Conservation (phyloP, 805 yeast species). For the Crinitomyces ghanaensis region DNA sequence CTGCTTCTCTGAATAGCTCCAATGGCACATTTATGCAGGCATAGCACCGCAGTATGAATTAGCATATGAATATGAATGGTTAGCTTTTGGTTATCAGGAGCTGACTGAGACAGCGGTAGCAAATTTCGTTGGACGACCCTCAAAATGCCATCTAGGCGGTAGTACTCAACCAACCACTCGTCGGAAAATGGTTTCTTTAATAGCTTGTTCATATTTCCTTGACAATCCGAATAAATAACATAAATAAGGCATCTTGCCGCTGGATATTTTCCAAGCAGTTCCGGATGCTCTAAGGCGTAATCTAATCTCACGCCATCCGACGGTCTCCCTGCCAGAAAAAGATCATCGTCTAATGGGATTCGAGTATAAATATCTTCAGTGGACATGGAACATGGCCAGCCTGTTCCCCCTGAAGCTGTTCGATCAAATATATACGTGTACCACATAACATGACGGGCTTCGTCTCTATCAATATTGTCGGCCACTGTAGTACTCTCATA, state of each 20-base stretch:
- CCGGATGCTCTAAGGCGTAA: constrained; percentile 7
- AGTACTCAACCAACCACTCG: too few relatives aligned
- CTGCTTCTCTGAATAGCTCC: constrained; percentile 4
- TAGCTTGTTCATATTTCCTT: constrained; percentile 9
- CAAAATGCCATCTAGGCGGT: too few relatives aligned
- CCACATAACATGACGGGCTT: constrained; percentile 25
- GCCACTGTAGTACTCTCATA: not conserved
- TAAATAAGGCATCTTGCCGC: constrained; percentile 5
- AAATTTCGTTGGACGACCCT: too few relatives aligned
- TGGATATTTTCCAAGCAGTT: constrained; percentile 4
- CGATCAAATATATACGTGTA: constrained; percentile 16
- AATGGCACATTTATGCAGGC: constrained; percentile 8
- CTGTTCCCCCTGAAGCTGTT: constrained; percentile 19
- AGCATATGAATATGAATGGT: constrained; percentile 11
- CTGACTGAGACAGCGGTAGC: not conserved
- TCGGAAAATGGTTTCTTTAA: too few relatives aligned
- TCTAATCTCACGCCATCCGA: constrained; percentile 8
- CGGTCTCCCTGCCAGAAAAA: constrained; percentile 10
- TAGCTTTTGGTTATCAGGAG: constrained; percentile 5
- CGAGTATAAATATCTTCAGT: constrained; percentile 15
- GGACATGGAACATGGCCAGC: constrained; percentile 18
- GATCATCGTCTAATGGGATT: constrained; percentile 20
- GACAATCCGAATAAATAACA: constrained; percentile 9
- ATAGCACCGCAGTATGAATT: constrained; percentile 13
- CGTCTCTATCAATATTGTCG: constrained; percentile 17